Base-by-base conservation (phyloP, 2,329 filamentous ascomycete species). In the Beauveria medogensis region DNA sequence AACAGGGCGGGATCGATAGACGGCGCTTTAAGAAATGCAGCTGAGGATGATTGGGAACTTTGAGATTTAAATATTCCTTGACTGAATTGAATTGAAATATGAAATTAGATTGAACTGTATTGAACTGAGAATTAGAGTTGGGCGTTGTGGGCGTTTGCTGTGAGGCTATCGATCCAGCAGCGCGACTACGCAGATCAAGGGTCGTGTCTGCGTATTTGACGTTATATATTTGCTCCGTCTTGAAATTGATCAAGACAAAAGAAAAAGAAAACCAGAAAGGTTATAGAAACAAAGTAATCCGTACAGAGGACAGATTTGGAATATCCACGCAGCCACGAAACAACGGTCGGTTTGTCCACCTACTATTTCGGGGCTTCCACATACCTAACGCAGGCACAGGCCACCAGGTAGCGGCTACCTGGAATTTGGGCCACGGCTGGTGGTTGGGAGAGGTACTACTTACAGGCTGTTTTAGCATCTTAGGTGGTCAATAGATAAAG, bases 1-100 rank as follows among this genome's bases (percentile, higher is more conserved):
- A 59, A 53, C 56, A 28, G 56, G 56, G 56, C 56, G 28, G 47
- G 48, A 53, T 59, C 56, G 47, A 53, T 53, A 50, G 50, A 40
- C 6, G 24, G 40, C 5, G 3, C 14, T n/a, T 30, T 37, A 24
- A 59, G 48, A 59, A 59, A 58, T 59, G 56, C 48, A 30, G 30
- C 30, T 20, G 37, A 37, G 9, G 48, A 59, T 44, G 47, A 51
- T 59, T 44, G 48, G 47, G 20, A 26, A n/a, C 3, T n/a, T 40
- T 18, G 20, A 24, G 43, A 22, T 40, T 40, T 47, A 26, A 18
- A 56, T 16, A 20, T 47, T 56, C 14, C 28, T 44, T 43, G 22
- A 44, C 44, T 55, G 52, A 44, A 44, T 41, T 16, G 8, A 20
- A 34, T 18, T n/a, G 8, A 14, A 30, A 30, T 30, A 47, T 34